Evolutionary conservation across 805 yeast genomes (phyloP), one percentile per base, ranked within the genome.

Genomic region (Yarrowia yakushimensis): DNA sequence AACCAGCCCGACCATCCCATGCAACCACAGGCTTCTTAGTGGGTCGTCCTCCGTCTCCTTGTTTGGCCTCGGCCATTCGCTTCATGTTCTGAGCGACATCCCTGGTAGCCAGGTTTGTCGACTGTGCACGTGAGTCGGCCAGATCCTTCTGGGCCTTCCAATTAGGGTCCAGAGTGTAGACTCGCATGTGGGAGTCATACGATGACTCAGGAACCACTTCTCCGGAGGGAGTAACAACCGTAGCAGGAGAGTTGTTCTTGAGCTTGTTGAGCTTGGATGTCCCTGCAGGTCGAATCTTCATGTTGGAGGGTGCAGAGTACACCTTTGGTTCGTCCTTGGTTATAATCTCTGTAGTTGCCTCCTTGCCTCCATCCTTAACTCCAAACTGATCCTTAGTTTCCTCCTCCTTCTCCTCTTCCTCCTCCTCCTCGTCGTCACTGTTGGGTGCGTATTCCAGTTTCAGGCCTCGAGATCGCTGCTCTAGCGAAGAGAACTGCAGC

Each of bases 81-180:
- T 72, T 76, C 28, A 77, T 66, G 63, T 78, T 78, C 36, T 66
- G 72, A 7, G 76, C 73, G 7, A 71, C 78, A 12, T 73, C 72
- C 12, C 67, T 30, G 10, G 68, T 67, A 15, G 70, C 71, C 62
- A 77, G 65, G 60, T 78, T 77, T 6, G 78, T 67, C 12, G 71
- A 66, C 7, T 73, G 67, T 30, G 62, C 66, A 20, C 76, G 71
- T 13, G 70, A 69, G 25, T 68, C 72, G 11, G 71, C 75, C 30
- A 68, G 63, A 1, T 69, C 74, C 69, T 83, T 85, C 71, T 90
- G 90, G 63, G 83, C 84, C 66, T 83, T 81, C 74, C 88, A 89
- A 66, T 82, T 78, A 2, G 97, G 96, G 72, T 92, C 96, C 46
- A 92, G 75, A 36, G 89, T 76, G 62, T 87, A 76, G 15, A 85